These are phyloP conservation scores for Beverwykella pulmonaria DNA, from an alignment of 495 filamentous ascomycete species.

Conservation along the genomic window DNA sequence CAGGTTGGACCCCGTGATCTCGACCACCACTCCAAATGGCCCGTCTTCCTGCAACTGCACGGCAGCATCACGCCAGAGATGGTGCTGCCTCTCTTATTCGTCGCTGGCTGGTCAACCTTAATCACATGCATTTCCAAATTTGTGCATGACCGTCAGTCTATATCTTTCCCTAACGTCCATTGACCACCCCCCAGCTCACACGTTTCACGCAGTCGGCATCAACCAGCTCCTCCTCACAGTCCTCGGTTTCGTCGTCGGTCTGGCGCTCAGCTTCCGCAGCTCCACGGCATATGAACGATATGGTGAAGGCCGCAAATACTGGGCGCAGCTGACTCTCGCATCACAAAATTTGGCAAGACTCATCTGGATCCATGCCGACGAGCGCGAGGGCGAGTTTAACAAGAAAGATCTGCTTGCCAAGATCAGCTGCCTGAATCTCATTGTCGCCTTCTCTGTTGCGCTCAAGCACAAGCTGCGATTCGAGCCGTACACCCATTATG, in stretches of 20 bases:
- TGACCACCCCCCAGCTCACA: neutral
- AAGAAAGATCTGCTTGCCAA: slow-evolving; percentile 75
- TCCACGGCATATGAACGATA: slow-evolving; percentile 84
- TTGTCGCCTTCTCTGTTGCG: slow-evolving; percentile 74
- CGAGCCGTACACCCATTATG: slow-evolving; percentile 79
- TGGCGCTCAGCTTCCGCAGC: slow-evolving; percentile 79
- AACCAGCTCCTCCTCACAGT: slow-evolving; percentile 76
- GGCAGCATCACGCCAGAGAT: slow-evolving; percentile 36
- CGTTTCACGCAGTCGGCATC: slow-evolving; percentile 54
- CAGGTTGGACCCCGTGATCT: slow-evolving; percentile 38
- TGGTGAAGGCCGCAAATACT: slow-evolving; percentile 74
- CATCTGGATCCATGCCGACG: slow-evolving; percentile 75
- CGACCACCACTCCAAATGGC: slow-evolving; percentile 37
- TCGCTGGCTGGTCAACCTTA: slow-evolving; percentile 68
- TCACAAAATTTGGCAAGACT: slow-evolving; percentile 74
- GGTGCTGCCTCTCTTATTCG: slow-evolving; percentile 70
- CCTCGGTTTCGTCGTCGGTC: slow-evolving; percentile 85
- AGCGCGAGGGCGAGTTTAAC: slow-evolving; percentile 62
- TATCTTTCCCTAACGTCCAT: neutral
- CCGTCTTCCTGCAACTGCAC: slow-evolving; percentile 34
- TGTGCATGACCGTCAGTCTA: slow-evolving; percentile 54
- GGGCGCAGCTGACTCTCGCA: slow-evolving; percentile 71
- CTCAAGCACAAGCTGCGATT: slow-evolving; percentile 88
- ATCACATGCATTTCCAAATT: slow-evolving; percentile 66
- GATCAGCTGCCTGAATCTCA: slow-evolving; percentile 76